phyloP scores from a whole-genome alignment of 202 grass and related monocot genomes.

The Elaeis oleifera region DNA sequence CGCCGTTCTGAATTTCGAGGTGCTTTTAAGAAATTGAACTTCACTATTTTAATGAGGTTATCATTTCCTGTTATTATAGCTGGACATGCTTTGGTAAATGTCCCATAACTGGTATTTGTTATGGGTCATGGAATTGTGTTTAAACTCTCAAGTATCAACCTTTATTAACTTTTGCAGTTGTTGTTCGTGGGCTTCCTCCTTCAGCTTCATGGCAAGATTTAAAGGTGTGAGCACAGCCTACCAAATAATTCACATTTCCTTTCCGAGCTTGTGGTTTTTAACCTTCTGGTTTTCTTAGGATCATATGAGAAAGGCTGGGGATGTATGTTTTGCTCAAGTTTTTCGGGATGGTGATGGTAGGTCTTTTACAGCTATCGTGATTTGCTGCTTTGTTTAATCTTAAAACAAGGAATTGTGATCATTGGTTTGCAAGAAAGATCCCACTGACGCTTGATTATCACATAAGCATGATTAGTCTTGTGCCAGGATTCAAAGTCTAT shows the following conservation, averaged over 20 bases:
- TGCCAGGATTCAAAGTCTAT: too few relatives aligned
- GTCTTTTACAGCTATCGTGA: background rate
- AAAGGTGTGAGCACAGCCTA: background rate
- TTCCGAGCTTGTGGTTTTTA: background rate
- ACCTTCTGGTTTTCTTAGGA: background rate
- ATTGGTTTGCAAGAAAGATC: too few relatives aligned
- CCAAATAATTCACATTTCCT: background rate
- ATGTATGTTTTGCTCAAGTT: slow-evolving; percentile 23
- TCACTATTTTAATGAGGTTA: background rate
- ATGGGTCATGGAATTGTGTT: background rate
- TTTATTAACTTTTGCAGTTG: slow-evolving; percentile 2
- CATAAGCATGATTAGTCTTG: too few relatives aligned
- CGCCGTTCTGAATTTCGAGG: slow-evolving; percentile 22
- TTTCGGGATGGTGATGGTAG: slow-evolving; percentile 23
- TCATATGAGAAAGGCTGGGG: slow-evolving; percentile 24
- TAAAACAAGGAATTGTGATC: too few relatives aligned
- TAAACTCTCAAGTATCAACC: background rate
- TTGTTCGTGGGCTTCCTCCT: slow-evolving; percentile 19
- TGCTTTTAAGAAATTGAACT: background rate
- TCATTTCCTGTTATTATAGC: too few relatives aligned
- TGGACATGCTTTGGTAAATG: too few relatives aligned
- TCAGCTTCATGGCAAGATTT: slow-evolving; percentile 23
- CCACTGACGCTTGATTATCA: too few relatives aligned
- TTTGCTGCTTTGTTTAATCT: background rate
- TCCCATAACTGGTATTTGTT: too few relatives aligned